phyloP scores from a whole-genome alignment of 2,329 filamentous ascomycete species.

The Aspergillus neotritici region DNA sequence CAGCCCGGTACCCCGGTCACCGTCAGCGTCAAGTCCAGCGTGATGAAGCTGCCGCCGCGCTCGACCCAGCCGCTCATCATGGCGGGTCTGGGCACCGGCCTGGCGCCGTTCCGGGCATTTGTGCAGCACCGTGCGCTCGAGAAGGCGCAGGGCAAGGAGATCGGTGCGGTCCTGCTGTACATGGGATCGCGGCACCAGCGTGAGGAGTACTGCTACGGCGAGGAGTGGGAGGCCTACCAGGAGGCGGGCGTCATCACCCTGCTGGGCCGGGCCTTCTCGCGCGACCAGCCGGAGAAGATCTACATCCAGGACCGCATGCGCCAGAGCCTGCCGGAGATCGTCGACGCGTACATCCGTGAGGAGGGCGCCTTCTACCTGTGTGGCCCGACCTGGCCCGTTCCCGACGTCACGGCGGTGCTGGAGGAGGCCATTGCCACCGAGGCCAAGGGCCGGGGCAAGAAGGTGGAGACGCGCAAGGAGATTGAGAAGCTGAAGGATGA shows the following conservation, averaged over 20 bases:
- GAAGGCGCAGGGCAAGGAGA: slow-evolving; percentile 92
- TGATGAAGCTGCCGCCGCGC: slow-evolving; percentile 93
- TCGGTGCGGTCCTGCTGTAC: slow-evolving; percentile 88
- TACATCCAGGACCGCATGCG: slow-evolving; percentile 99
- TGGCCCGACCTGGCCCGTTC: slow-evolving; percentile 96
- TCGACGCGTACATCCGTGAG: slow-evolving; percentile 77
- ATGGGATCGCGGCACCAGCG: slow-evolving; percentile 96
- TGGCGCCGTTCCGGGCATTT: slow-evolving; percentile 98
- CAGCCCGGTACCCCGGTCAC: slow-evolving; percentile 72
- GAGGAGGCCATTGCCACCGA: slow-evolving; percentile 84
- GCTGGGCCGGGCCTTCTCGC: slow-evolving; percentile 87
- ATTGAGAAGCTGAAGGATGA: slow-evolving; percentile 98
- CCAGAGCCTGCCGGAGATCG: slow-evolving; percentile 74
- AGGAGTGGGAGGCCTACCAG: slow-evolving; percentile 98
- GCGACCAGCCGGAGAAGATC: slow-evolving; percentile 96
- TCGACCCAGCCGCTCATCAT: slow-evolving; percentile 94
- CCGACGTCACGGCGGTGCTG: slow-evolving; percentile 88
- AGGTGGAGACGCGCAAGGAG: slow-evolving; percentile 79
- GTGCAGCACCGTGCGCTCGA: slow-evolving; percentile 97
- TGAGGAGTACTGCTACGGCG: slow-evolving; percentile 97
- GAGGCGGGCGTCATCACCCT: slow-evolving; percentile 93
- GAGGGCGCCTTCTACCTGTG: slow-evolving; percentile 95
- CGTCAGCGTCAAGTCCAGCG: slow-evolving; percentile 92
- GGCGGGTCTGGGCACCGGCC: slow-evolving; percentile 95
- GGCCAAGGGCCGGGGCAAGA: slow-evolving; percentile 62